Evolutionary conservation across 164 flowering plant species (phyloP).

Genomic region (Liquidambar formosana): DNA sequence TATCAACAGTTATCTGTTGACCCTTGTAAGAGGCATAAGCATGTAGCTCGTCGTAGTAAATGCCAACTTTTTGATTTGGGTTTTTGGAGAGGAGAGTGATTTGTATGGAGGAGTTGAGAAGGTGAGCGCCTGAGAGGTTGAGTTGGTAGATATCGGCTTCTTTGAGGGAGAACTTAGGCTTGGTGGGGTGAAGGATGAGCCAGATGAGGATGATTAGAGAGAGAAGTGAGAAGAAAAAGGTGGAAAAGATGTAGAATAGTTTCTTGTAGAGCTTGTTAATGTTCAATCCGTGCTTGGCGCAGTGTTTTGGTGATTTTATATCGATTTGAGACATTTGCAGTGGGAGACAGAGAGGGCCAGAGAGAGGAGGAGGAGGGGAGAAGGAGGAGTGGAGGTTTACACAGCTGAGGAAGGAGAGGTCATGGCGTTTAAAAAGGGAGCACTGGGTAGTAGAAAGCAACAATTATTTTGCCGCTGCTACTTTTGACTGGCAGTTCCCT

Average conservation of each 20-base stretch:
- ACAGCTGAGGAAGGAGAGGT: constrained; percentile 25
- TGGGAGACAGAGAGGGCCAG: constrained; percentile 4
- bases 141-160: constrained; percentile 51
- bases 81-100: constrained; percentile 50
- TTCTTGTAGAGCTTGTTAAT: constrained; percentile 35
- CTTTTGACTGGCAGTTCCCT: constrained; percentile 37
- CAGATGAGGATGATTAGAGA: constrained; percentile 43
- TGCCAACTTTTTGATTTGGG: constrained; percentile 57
- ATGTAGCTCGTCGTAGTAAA: constrained; percentile 55
- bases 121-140: constrained; percentile 43
- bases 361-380: constrained; percentile 12
- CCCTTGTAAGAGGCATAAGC: constrained; percentile 56
- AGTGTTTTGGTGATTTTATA: constrained; percentile 55
- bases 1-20: constrained; percentile 47
- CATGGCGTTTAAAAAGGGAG: constrained; percentile 23
- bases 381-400: constrained; percentile 14
- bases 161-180: constrained; percentile 54
- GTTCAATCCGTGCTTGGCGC: constrained; percentile 38
- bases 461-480: constrained; percentile 29
- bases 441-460: constrained; percentile 20
- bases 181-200: constrained; percentile 56
- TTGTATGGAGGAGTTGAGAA: constrained; percentile 61
- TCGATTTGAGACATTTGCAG: constrained; percentile 50
- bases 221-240: constrained; percentile 32
- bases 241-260: constrained; percentile 37